Base-by-base conservation (phyloP, 768 basidiomycete species). In the Tylopilus sp. region DNA sequence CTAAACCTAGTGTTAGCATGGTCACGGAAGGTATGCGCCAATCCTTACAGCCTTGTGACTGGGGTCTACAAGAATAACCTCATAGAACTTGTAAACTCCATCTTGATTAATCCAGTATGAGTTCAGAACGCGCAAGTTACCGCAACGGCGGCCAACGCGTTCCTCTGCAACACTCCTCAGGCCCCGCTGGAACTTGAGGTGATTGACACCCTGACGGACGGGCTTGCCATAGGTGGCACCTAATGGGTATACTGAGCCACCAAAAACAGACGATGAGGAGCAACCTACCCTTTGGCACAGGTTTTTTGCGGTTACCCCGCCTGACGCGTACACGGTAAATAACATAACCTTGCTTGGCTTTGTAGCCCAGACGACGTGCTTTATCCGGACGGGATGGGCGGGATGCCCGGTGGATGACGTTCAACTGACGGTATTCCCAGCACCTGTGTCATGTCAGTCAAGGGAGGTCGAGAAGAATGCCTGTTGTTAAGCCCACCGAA, bases 71-170 rank as follows among this genome's bases (percentile, higher is more conserved):
- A 97, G 83, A 70, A 99, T 98, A 65, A 99, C 92, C 71, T 99
- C 97, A 77, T 85, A 99, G 79, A 97, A 98, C 73, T 95, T 97
- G 84, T 95, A 97, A 26, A 97, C 91, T 73, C 94, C 93, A 69
- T 98, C 94, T 75, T 95, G 93, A 76, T 98, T 98, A 67, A 99
- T 77, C 97, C 97, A 99, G 82, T 98, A 98, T 42, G 95, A 98
- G 77, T 95, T 97, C 65, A 97, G 70, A 58, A 99, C 97, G 50
- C 97, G 85, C 67, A 99, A 73, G 73, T 98, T 98, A 48, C 93
- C 94, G 68, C 97, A 99, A 61, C 95, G 83, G 68, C 82, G 85
- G 56, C 95, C 97, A 59, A 98, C 95, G 69, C 97, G 90, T 79
- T 98, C 97, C 78, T 99, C 97, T 44, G 97, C 97, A 51, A 87